Conservation (phyloP, 2,329 filamentous ascomycete species). For the Aspergillus unguis region DNA sequence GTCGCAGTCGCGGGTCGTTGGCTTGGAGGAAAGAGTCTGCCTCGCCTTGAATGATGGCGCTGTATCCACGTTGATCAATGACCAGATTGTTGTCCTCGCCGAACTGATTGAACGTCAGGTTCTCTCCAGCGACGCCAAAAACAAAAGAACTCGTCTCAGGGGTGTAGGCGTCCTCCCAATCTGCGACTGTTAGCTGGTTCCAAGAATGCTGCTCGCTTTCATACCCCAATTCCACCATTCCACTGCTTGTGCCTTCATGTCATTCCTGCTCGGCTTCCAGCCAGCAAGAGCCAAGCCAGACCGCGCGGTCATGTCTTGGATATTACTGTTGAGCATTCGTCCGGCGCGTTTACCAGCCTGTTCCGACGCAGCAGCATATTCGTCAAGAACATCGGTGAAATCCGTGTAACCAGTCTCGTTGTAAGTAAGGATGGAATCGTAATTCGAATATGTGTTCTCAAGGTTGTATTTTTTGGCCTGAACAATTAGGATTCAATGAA, state of each 20-base stretch:
- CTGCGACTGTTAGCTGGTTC: constrained; percentile 23
- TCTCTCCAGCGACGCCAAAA: constrained; percentile 55
- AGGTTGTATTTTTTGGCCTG: constrained; percentile 57
- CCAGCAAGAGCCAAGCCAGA: constrained; percentile 58
- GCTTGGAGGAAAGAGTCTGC: constrained; percentile 54
- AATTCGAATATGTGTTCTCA: constrained; percentile 57
- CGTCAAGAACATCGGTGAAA: constrained; percentile 50
- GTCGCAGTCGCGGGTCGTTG: constrained; percentile 52
- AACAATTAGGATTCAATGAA: background rate
- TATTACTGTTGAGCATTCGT: constrained; percentile 54
- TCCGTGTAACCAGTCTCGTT: constrained; percentile 56
- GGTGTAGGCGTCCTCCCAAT: constrained; percentile 58
- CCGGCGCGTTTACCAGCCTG: constrained; percentile 54
- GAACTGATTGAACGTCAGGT: constrained; percentile 62
- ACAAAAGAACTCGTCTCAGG: constrained; percentile 57
- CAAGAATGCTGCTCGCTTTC: constrained; percentile 6
- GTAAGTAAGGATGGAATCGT: constrained; percentile 57
- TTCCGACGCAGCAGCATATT: constrained; percentile 49
- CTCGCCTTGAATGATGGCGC: constrained; percentile 55
- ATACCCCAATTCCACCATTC: constrained; percentile 57
- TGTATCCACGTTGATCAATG: constrained; percentile 60
- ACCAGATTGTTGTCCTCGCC: constrained; percentile 62
- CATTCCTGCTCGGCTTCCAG: constrained; percentile 56
- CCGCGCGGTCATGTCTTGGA: constrained; percentile 61
- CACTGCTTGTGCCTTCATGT: constrained; percentile 56